These are phyloP conservation scores for Lentinula edodes DNA, from an alignment of 768 basidiomycete species.

Conservation along the genomic window DNA sequence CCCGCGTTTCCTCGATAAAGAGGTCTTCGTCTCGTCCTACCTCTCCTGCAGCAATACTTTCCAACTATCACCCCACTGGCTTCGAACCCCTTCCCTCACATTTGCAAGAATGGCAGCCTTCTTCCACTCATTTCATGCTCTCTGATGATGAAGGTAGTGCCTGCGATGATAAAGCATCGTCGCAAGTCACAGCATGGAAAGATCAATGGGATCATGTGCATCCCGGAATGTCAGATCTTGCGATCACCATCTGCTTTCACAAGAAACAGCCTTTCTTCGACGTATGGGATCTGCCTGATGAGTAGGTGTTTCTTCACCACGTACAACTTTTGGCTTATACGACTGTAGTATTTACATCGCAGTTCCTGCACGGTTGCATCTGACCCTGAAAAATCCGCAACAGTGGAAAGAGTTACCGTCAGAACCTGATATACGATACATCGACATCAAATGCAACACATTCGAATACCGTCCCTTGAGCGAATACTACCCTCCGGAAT, in stretches of 20 bases:
- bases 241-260: slow-evolving; percentile 2
- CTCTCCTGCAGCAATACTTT: not conserved
- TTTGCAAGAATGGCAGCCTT: slow-evolving; percentile 6
- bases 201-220: not conserved
- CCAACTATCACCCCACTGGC: not conserved
- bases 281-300: slow-evolving; percentile 6
- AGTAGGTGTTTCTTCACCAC: not conserved
- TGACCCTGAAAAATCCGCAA: not conserved
- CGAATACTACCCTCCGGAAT: slow-evolving; percentile 3
- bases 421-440: slow-evolving; percentile 7
- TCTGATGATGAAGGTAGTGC: slow-evolving; percentile 1
- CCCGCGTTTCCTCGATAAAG: not conserved
- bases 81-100: slow-evolving; percentile 5
- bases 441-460: slow-evolving; percentile 6
- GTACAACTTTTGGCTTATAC: not conserved
- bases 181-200: slow-evolving; percentile 1
- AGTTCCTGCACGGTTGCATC: not conserved
- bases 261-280: slow-evolving; percentile 9
- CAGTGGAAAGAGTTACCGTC: slow-evolving; percentile 2
- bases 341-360: slow-evolving; percentile 5
- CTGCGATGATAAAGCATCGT: not conserved
- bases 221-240: slow-evolving; percentile 3
- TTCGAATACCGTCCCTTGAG: slow-evolving; percentile 5
- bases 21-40: not conserved
- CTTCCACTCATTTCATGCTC: not conserved